phyloP scores from a whole-genome alignment of 2,329 filamentous ascomycete species.

The Elsinoe batatas region DNA sequence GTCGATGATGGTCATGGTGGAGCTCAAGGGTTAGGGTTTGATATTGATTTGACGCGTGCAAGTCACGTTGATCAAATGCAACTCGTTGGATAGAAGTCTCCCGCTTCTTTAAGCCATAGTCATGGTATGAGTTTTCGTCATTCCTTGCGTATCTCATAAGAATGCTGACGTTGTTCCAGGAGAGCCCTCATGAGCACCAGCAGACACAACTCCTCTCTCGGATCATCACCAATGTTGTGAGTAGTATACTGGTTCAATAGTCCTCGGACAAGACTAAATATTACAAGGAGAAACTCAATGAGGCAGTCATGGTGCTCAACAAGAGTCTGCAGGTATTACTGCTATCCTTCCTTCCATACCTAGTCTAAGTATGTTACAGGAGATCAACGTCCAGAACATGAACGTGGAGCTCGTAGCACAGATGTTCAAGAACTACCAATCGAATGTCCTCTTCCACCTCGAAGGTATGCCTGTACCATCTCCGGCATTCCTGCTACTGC shows the following conservation, averaged over 20 bases:
- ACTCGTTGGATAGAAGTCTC: neutral
- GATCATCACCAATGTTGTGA: constrained; percentile 94
- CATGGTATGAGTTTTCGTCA: neutral
- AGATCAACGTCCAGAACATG: constrained; percentile 98
- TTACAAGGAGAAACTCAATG: constrained; percentile 86
- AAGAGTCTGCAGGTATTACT: constrained; percentile 67
- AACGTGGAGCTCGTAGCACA: constrained; percentile 95
- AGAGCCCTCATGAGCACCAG: constrained; percentile 95
- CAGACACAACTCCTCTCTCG: constrained; percentile 86
- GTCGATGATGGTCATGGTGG: neutral
- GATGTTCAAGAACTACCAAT: constrained; percentile 99
- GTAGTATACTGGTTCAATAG: constrained; percentile 27
- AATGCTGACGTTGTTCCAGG: constrained; percentile 39
- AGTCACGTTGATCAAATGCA: neutral
- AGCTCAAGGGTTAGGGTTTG: constrained; percentile 3
- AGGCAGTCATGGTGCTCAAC: constrained; percentile 85
- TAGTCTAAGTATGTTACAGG: constrained; percentile 40
- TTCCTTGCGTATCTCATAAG: neutral
- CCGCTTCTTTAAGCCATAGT: too few relatives aligned
- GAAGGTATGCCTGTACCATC: constrained; percentile 55
- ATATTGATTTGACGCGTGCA: constrained; percentile 9
- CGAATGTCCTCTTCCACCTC: constrained; percentile 91
- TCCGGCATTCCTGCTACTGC: neutral
- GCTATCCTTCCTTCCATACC: neutral
- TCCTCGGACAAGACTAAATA: neutral